Percentiles rank a stretch among this genome's conserved stretches.
Evolutionary conservation across 441 rosid species (phyloP).

Genomic region (Populus tomentosa): DNA sequence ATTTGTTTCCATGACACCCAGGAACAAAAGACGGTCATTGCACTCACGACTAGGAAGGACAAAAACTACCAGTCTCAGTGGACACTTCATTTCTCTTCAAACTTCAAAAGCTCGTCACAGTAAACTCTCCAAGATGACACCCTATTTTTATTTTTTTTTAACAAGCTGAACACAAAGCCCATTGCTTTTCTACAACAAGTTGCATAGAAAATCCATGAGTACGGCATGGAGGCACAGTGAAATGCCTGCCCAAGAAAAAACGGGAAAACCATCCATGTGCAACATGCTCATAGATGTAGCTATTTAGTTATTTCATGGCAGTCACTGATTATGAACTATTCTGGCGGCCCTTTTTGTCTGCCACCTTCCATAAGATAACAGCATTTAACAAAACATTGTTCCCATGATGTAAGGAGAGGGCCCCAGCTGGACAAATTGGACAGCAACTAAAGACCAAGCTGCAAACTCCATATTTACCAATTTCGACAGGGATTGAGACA

Average conservation of each 20-base stretch:
- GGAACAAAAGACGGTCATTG: no score
- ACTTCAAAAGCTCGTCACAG: neutral
- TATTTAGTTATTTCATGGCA: neutral
- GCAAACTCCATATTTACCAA: neutral
- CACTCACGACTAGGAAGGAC: no score
- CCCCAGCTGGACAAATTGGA: constrained; percentile 17
- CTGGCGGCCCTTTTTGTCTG: constrained; percentile 42
- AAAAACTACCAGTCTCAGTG: no score
- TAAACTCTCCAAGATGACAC: neutral
- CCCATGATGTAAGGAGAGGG: constrained; percentile 38
- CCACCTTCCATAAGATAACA: constrained; percentile 28
- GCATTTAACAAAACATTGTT: constrained; percentile 14
- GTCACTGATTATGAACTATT: neutral
- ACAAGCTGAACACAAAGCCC: neutral
- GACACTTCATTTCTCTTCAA: neutral
- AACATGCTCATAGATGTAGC: constrained; percentile 9
- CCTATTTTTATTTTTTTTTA: no score
- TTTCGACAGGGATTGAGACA: constrained; percentile 28
- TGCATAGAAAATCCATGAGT: neutral
- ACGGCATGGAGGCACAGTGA: neutral
- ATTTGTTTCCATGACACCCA: neutral
- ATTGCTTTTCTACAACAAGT: neutral
- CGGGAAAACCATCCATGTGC: constrained; percentile 22
- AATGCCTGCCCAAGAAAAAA: neutral
- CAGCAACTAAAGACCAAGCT: constrained; percentile 3